phyloP scores from a whole-genome alignment of 2,329 filamentous ascomycete genomes.

The Penicillium sclerotiorum region DNA sequence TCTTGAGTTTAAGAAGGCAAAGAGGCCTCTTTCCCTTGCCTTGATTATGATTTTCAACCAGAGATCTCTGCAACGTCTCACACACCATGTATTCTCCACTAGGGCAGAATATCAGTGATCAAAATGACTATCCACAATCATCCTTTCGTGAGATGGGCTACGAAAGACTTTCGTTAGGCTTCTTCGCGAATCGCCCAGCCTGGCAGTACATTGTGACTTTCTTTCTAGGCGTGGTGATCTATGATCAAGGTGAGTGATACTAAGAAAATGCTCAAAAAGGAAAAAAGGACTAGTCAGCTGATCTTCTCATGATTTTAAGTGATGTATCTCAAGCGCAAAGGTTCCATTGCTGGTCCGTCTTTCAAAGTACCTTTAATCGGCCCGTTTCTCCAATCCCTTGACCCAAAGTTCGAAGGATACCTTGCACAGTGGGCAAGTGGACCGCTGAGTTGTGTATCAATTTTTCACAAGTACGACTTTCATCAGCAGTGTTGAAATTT shows the following conservation, averaged over 20 bases:
- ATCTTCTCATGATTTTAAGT: constrained; percentile 57
- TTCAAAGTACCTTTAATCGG: constrained; percentile 79
- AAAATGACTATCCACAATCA: constrained; percentile 9
- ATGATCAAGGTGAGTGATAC: constrained; percentile 71
- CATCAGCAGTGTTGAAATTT: too few species aligned
- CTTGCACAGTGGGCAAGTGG: constrained; percentile 83
- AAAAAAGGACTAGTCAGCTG: background rate
- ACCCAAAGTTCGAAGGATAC: constrained; percentile 84
- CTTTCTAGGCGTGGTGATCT: constrained; percentile 67
- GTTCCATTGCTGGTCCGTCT: constrained; percentile 68
- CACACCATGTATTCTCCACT: too few species aligned
- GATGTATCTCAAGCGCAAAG: constrained; percentile 69
- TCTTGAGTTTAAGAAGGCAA: too few species aligned
- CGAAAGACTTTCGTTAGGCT: background rate
- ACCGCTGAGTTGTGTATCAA: constrained; percentile 87
- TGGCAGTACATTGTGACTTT: constrained; percentile 52
- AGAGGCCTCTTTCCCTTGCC: too few species aligned
- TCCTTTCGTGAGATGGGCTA: constrained; percentile 4
- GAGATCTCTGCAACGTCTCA: too few species aligned
- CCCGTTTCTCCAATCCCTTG: constrained; percentile 80
- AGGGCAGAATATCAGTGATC: background rate
- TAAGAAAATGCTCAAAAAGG: background rate
- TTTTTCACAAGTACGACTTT: constrained; percentile 83
- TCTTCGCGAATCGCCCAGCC: constrained; percentile 43
- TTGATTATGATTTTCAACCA: too few species aligned